A percentile compares a stretch with the other conserved stretches of the same genome.
phyloP scores from a whole-genome alignment of 1,284 basidiomycete genomes.

The Tausonia pullulans region DNA sequence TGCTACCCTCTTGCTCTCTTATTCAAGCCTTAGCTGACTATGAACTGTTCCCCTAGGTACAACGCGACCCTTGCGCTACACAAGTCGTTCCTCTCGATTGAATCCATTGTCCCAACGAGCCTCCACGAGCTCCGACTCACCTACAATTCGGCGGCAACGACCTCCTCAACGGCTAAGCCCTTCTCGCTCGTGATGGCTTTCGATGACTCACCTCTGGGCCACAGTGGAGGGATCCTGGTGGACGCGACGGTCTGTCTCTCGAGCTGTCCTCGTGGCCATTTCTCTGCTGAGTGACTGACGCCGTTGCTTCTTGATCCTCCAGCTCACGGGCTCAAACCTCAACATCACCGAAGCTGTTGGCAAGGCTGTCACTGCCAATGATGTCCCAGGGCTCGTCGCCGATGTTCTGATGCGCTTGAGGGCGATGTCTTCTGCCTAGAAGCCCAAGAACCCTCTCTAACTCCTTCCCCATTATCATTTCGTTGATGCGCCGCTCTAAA shows the following conservation, averaged over 20 bases:
- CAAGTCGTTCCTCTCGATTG: constrained; percentile 36
- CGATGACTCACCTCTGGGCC: constrained; percentile 22
- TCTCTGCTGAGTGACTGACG: background rate
- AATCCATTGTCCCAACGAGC: constrained; percentile 48
- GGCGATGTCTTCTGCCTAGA: too few relatives aligned
- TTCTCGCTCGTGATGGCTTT: constrained; percentile 27
- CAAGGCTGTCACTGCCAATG: constrained; percentile 52
- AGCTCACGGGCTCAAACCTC: constrained; percentile 34
- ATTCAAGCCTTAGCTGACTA: background rate
- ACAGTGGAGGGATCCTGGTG: constrained; percentile 15
- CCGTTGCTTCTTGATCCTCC: background rate
- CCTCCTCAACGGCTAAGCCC: background rate
- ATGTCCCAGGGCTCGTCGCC: constrained; percentile 57
- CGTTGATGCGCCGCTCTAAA: too few relatives aligned
- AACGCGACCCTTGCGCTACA: constrained; percentile 2
- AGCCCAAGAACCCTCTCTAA: too few relatives aligned
- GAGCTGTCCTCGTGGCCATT: background rate
- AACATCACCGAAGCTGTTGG: constrained; percentile 52
- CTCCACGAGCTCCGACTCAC: constrained; percentile 63
- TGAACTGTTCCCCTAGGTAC: constrained; percentile 2
- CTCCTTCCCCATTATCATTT: too few relatives aligned
- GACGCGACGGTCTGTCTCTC: constrained; percentile 27
- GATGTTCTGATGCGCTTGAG: constrained; percentile 40
- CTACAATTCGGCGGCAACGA: constrained; percentile 37
- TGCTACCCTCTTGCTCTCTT: background rate